Base-by-base conservation (phyloP, 495 filamentous ascomycete species). In the Penicillium crystallinum region DNA sequence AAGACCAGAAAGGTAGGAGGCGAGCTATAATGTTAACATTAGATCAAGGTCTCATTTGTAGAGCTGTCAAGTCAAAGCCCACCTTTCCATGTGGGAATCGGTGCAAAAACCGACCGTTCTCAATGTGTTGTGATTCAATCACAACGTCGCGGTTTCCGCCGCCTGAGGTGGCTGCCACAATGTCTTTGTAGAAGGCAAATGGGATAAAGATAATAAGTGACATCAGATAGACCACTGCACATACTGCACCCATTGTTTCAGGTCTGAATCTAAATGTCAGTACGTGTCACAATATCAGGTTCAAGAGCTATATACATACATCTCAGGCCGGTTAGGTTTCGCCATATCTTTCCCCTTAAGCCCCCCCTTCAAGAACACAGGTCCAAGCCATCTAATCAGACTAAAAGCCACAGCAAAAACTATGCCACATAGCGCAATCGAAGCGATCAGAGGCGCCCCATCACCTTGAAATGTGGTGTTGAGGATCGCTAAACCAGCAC, bases 171-270 rank as follows among this genome's bases (percentile, higher is more conserved):
- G 90, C 90, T n/a, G 87, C 86, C 18, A 97, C 91, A 53, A 99
- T 93, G 62, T 99, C 91, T 68, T 95, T 92, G 73, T 96, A 97
- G 70, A 99, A 97, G 2, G 90, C 85, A 69, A 97, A 97, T 0
- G 93, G 93, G 47, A 97, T 89, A 65, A 99, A 97, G 27, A 89
- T 66, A 46, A 97, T 95, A 27, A 96, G 80, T 5, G 80, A 77
- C 21, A 97, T 73, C 25, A 99, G 75, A 71, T 97, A 97, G 1
- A 97, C 88, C 29, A 93, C 82, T 2, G 95, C 93, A 66, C 89
- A 95, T 38, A 97, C 82, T 17, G 86, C 90, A n/a, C 93, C 93
- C 95, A 99, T 97, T 25, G 89, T 90, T 70, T 99, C 93, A 12
- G 93, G 93, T 57, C 86, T 89, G 58, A 25, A 30, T 37, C 15